Conservation (phyloP, 2,329 filamentous ascomycete genomes). For the Arthrobotrys pseudoclavata region DNA sequence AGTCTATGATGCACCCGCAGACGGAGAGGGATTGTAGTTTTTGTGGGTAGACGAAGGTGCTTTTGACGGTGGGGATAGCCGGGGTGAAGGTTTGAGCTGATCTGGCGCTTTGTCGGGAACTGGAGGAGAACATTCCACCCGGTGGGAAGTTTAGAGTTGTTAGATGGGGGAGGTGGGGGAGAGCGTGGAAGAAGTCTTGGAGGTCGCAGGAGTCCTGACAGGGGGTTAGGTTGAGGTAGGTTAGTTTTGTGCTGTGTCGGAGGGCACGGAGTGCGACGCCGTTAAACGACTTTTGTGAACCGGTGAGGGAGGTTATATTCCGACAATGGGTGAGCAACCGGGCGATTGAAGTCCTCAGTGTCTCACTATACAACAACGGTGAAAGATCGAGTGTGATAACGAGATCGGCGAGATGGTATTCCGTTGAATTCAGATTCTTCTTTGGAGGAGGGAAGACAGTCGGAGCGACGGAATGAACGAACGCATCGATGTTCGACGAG, state of each 20-base stretch:
- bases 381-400: slow-evolving; percentile 62
- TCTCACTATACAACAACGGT: slow-evolving; percentile 58
- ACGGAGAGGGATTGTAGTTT: slow-evolving; percentile 61
- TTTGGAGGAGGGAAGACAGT: slow-evolving; percentile 46
- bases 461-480: slow-evolving; percentile 61
- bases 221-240: slow-evolving; percentile 62
- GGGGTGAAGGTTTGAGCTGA: slow-evolving; percentile 20
- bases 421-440: slow-evolving; percentile 25
- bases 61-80: slow-evolving; percentile 46
- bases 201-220: slow-evolving; percentile 61
- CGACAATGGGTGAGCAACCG: slow-evolving; percentile 62
- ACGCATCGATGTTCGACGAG: slow-evolving; percentile 61
- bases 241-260: slow-evolving; percentile 47
- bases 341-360: slow-evolving; percentile 61
- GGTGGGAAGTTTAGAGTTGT: slow-evolving; percentile 62
- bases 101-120: slow-evolving; percentile 11
- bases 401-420: slow-evolving; percentile 61
- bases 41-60: slow-evolving; percentile 59
- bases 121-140: slow-evolving; percentile 35
- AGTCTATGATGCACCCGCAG: slow-evolving; percentile 61
- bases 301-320: slow-evolving; percentile 44
- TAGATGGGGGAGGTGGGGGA: slow-evolving; percentile 61
- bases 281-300: slow-evolving; percentile 50
- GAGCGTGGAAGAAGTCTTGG: slow-evolving; percentile 61
- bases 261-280: slow-evolving; percentile 45